These are phyloP conservation scores for Geotrichum klebahnii DNA, from an alignment of 1,139 yeast genomes.

Conservation along the genomic window DNA sequence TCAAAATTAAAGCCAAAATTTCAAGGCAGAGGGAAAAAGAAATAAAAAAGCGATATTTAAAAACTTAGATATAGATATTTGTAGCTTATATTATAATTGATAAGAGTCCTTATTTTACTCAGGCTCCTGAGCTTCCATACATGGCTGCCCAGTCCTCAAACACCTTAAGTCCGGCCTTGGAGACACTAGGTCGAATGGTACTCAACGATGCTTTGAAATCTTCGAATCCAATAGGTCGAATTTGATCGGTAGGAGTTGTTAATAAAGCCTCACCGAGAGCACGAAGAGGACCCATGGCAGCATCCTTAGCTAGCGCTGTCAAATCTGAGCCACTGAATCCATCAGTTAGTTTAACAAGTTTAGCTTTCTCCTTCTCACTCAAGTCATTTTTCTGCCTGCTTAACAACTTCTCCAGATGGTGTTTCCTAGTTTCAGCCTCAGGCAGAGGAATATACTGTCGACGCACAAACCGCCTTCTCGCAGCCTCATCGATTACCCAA, in stretches of 20 bases:
- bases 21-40: background rate
- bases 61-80: no score
- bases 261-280: constrained; percentile 84
- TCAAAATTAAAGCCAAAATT: background rate
- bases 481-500: constrained; percentile 98
- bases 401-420: constrained; percentile 67
- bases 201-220: constrained; percentile 78
- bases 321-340: constrained; percentile 93
- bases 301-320: constrained; percentile 93
- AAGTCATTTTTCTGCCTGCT: constrained; percentile 69
- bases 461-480: constrained; percentile 87
- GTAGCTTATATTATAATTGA: no score
- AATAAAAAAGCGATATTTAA: no score
- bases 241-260: constrained; percentile 78
- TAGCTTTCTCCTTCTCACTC: constrained; percentile 57
- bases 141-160: constrained; percentile 87
- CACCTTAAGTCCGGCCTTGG: constrained; percentile 70
- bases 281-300: constrained; percentile 96
- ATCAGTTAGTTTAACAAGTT: constrained; percentile 59
- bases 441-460: constrained; percentile 94
- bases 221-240: constrained; percentile 68
- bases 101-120: no score
- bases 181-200: constrained; percentile 88
- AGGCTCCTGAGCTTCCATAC: constrained; percentile 94
- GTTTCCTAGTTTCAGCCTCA: constrained; percentile 72